Evolutionary conservation across 306 rosid species (phyloP), one percentile per base, ranked within the genome.

Genomic region (Prunus kanzakura): DNA sequence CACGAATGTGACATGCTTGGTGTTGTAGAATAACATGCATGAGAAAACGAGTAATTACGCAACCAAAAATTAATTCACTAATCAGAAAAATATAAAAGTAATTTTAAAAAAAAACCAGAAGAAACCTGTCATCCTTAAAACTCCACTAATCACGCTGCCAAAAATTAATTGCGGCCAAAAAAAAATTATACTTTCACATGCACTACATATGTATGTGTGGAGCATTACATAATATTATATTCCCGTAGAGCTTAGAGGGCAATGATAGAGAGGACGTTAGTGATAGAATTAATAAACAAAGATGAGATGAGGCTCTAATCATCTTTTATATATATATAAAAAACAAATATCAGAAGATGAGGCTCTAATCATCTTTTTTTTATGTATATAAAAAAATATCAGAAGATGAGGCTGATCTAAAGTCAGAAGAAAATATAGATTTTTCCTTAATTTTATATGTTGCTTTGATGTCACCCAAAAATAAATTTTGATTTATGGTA

Each of bases 231-330:
- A 29, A 52, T 71, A 64, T 8, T 25, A 52, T 2, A 25, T 4
- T 46, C 14, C 7, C 11, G 8, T 32, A 35, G 27, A 67, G 19
- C 23, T 61, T 69, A 75, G 29, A 62, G 67, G 58, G 29, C 62
- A 80, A 74, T 74, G 74, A 41, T 61, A 22, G 43, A 22, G 43
- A 60, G 79, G 71, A 35, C 19, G 27, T 13, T 51, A 45, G 56
- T 11, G 14, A 46, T 1, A 14, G 19, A 35, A 15, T 51, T 23
- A 45, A 23, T 61, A 25, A 3, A 63, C 12, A 30, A 30, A 8
- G 35, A 12, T 60, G 9, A 3, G 18, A 35, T 25, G 19, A 6
- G 65, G 65, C 22, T 47, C 16, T 14, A 63, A 16, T 30, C 22
- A 35, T 35, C 8, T 35, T 35, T 1, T 2, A 25, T 25, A 25